Conservation (phyloP, 2,329 filamentous ascomycete genomes). For the Hypoxylon sp. region DNA sequence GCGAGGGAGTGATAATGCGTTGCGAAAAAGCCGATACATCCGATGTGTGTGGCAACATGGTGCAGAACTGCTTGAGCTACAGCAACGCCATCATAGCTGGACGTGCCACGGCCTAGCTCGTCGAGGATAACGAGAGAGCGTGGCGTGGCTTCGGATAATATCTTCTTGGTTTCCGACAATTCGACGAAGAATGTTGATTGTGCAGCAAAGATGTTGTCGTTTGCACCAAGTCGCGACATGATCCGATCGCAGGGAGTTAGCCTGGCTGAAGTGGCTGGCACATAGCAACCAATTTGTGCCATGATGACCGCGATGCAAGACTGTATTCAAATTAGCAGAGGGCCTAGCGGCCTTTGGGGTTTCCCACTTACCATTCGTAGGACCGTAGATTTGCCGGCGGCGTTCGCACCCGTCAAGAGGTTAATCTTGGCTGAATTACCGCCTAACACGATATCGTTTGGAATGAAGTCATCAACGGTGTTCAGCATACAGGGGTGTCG, state of each 20-base stretch:
- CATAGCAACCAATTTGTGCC: slow-evolving; percentile 94
- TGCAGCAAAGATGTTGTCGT: slow-evolving; percentile 98
- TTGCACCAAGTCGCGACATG: slow-evolving; percentile 97
- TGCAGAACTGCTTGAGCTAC: slow-evolving; percentile 98
- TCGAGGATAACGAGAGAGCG: slow-evolving; percentile 97
- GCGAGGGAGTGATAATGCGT: slow-evolving; percentile 97
- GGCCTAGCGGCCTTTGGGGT: neutral
- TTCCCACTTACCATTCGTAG: slow-evolving; percentile 82
- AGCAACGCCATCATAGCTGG: slow-evolving; percentile 95
- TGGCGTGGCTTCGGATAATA: slow-evolving; percentile 91
- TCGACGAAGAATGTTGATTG: slow-evolving; percentile 99
- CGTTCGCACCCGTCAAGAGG: slow-evolving; percentile 94
- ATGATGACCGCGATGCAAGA: slow-evolving; percentile 97
- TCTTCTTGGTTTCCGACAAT: slow-evolving; percentile 97
- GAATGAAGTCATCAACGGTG: slow-evolving; percentile 93
- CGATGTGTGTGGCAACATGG: slow-evolving; percentile 92
- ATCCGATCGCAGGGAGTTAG: slow-evolving; percentile 96
- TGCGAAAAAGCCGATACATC: slow-evolving; percentile 95
- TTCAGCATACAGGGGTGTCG: slow-evolving; percentile 95
- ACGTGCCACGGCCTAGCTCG: slow-evolving; percentile 94
- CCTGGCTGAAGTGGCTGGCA: slow-evolving; percentile 85
- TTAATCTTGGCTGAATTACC: slow-evolving; percentile 87
- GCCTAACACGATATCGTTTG: slow-evolving; percentile 91
- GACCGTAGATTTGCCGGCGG: slow-evolving; percentile 96
- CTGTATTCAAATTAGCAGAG: slow-evolving; percentile 60